These are phyloP conservation scores for Gypsophila paniculata DNA, from an alignment of 179 eudicot species.

Conservation along the genomic window DNA sequence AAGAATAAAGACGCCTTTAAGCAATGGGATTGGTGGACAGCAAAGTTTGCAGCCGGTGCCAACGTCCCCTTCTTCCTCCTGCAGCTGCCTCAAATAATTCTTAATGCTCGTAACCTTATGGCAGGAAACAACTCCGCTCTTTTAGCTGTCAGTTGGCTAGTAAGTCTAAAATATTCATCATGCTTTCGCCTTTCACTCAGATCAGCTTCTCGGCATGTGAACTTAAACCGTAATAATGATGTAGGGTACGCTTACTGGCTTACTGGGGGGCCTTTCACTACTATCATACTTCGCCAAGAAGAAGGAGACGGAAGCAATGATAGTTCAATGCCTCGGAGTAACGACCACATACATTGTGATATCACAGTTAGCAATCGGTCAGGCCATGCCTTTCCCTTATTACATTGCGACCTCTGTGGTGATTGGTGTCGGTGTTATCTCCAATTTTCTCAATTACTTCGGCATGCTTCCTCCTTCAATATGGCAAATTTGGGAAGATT, in stretches of 20 bases:
- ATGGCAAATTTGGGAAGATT: slow-evolving; percentile 92
- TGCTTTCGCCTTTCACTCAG: slow-evolving; percentile 3
- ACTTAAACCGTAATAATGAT: slow-evolving; percentile 12
- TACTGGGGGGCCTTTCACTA: slow-evolving; percentile 82
- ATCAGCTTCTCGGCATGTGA: slow-evolving; percentile 9
- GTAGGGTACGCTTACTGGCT: slow-evolving; percentile 89
- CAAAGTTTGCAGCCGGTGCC: slow-evolving; percentile 79
- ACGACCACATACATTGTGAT: slow-evolving; percentile 64
- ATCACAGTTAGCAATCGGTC: slow-evolving; percentile 80
- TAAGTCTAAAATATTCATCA: slow-evolving; percentile 21
- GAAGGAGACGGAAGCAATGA: slow-evolving; percentile 75
- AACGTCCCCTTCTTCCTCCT: slow-evolving; percentile 77
- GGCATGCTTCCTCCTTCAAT: slow-evolving; percentile 47
- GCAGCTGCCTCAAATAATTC: slow-evolving; percentile 88
- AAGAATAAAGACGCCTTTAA: slow-evolving; percentile 33
- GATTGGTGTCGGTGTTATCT: slow-evolving; percentile 59
- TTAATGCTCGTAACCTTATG: slow-evolving; percentile 79
- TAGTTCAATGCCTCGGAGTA: slow-evolving; percentile 86
- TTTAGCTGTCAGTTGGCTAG: slow-evolving; percentile 95
- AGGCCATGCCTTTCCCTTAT: slow-evolving; percentile 79
- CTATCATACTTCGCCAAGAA: slow-evolving; percentile 87
- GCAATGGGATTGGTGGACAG: slow-evolving; percentile 84
- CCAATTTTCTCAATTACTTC: slow-evolving; percentile 77
- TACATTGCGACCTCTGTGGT: slow-evolving; percentile 55
- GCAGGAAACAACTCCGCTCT: slow-evolving; percentile 79